Conservation (phyloP, 2,329 filamentous ascomycete genomes). For the Neofusicoccum kwambonambiense region DNA sequence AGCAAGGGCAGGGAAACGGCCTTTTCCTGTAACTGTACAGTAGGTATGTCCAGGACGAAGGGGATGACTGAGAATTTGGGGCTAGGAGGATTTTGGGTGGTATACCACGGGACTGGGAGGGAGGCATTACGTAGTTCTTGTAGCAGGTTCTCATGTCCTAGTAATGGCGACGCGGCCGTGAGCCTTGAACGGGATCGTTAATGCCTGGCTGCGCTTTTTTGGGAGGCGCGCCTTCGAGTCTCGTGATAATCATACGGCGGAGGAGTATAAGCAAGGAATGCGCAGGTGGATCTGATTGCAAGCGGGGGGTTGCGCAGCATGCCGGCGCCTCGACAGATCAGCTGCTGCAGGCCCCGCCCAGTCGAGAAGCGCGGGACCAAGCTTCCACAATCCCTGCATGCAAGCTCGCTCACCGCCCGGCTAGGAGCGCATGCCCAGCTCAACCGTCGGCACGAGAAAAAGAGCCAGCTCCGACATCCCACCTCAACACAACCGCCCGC, state of each 20-base stretch:
- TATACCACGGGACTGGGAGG: not conserved
- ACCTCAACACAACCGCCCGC: constrained; percentile 10
- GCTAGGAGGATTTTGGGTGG: not conserved
- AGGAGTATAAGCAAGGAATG: not conserved
- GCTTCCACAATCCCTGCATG: not conserved
- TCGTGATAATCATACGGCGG: not conserved
- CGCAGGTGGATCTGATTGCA: not conserved
- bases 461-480: constrained; percentile 12
- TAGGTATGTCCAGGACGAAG: not conserved
- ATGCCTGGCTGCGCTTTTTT: not conserved
- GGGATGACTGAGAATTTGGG: not conserved
- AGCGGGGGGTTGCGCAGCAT: not conserved
- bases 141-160: not conserved
- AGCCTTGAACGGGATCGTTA: not conserved
- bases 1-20: not conserved
- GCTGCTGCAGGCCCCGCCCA: not conserved
- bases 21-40: constrained; percentile 6
- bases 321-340: not conserved
- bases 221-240: not conserved
- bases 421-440: not conserved
- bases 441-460: constrained; percentile 12
- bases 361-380: not conserved
- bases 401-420: constrained; percentile 7
- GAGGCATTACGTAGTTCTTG: not conserved
- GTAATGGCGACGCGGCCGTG: not conserved